Evolutionary conservation across 768 basidiomycete genomes (phyloP), one percentile per base, ranked within the genome.

Genomic region (Peribolospora kevripleyi): DNA sequence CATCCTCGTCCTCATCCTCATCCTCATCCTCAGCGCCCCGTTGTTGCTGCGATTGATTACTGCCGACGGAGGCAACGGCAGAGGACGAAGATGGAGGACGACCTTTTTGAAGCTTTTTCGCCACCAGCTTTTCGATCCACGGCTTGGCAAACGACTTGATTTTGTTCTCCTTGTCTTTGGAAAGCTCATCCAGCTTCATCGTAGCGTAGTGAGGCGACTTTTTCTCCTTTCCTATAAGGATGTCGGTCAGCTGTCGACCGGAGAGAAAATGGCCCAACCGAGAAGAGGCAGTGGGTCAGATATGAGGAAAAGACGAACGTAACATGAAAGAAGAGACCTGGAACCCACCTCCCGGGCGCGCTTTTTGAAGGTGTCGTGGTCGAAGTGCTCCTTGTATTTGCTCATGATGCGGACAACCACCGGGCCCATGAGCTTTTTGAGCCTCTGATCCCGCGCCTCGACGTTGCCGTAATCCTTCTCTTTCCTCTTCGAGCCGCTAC

Each of bases 151-250:
- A 97, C 64, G 83, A 81, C 68, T 86, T 91, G 67, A 97, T 87
- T 70, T 95, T 95, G 48, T 65, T 63, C 25, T 75, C 70, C 65
- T 95, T 95, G 60, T 97, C 90, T 4, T 88, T 82, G 3, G 84
- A 79, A 36, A 95, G 73, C 2, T 74, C 46, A 3, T 86, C 82
- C 10, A 91, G 73, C 53, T 75, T 75, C 14, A 75, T 74, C n/a
- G 81, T 78, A 55, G 73, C 75, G 64, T 82, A 95, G 47, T 76
- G 78, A 3, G 78, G 68, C 0, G 84, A 83, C 66, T 87, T 91
- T 68, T 91, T 91, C 72, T 98, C 91, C 67, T 93, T 93, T 52
- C 88, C 82, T n/a, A 80, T 74, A 55, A 98, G 81, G 52, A 84
- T 65, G 56, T 81, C 74, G 0, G 87, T 87, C 58, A 93, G 71